Evolutionary conservation across 179 eudicot genomes (phyloP).

Genomic region (Monotropa hypopitys): DNA sequence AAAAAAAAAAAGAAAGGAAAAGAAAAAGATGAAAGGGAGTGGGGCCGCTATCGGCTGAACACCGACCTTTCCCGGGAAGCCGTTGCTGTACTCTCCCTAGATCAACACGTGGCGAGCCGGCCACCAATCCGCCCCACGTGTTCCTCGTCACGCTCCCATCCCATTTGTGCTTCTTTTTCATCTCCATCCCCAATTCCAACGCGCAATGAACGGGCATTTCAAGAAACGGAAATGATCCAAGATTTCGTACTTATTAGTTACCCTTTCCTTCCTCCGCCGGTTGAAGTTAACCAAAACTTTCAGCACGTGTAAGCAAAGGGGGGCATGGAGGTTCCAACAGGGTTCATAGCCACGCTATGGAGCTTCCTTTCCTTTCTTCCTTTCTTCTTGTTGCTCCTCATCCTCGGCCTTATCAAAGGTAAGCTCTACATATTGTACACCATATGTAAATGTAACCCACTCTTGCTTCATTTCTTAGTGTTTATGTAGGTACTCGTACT

Average conservation of each 20-base stretch:
- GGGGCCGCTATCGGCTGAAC: too few species aligned
- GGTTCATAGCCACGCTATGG: conserved; percentile 56
- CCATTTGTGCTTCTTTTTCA: too few species aligned
- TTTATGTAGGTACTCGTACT: neutral
- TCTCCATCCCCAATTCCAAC: too few species aligned
- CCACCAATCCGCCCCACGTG: too few species aligned
- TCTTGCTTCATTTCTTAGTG: neutral
- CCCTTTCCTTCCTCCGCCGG: neutral
- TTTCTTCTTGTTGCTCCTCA: conserved; percentile 50
- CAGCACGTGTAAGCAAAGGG: neutral
- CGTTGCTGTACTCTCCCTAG: too few species aligned
- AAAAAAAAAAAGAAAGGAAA: too few species aligned
- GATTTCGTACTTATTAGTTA: neutral
- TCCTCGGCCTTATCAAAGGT: conserved; percentile 73
- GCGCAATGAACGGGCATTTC: too few species aligned
- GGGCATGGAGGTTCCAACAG: conserved; percentile 59
- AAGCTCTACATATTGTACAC: neutral
- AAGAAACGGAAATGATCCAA: neutral
- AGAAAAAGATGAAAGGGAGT: too few species aligned
- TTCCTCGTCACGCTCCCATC: too few species aligned
- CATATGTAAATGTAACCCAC: neutral
- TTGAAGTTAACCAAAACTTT: neutral
- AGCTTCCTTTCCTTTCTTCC: conserved; percentile 68
- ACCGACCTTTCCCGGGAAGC: too few species aligned
- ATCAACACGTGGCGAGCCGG: too few species aligned